These are phyloP conservation scores for Pseudogymnoascus sp. DNA, from an alignment of 2,329 filamentous ascomycete species.

Conservation along the genomic window DNA sequence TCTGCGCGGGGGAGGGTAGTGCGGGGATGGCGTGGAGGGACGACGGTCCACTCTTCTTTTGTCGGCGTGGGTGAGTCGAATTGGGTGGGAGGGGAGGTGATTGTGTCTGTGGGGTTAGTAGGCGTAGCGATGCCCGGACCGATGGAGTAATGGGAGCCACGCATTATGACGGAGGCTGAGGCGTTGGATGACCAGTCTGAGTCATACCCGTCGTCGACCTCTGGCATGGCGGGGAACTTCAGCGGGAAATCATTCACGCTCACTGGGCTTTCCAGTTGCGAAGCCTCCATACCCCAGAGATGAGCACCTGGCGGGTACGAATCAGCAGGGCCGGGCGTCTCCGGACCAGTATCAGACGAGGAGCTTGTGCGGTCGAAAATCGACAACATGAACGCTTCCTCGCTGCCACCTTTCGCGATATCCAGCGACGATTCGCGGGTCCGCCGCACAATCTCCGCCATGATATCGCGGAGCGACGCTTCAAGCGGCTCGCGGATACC, in stretches of 20 bases:
- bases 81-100: slow-evolving; percentile 12
- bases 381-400: slow-evolving; percentile 31
- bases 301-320: slow-evolving; percentile 20
- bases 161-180: slow-evolving; percentile 12
- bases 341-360: slow-evolving; percentile 38
- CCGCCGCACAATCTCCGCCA: slow-evolving; percentile 35
- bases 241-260: slow-evolving; percentile 11
- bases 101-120: slow-evolving; percentile 15
- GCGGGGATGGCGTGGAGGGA: slow-evolving; percentile 14
- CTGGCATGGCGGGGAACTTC: neutral
- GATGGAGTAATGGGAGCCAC: slow-evolving; percentile 15
- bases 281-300: slow-evolving; percentile 21
- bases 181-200: neutral
- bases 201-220: neutral
- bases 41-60: slow-evolving; percentile 21
- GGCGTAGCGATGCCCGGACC: slow-evolving; percentile 23
- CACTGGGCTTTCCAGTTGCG: slow-evolving; percentile 22
- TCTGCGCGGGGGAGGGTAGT: slow-evolving; percentile 17
- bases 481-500: slow-evolving; percentile 30
- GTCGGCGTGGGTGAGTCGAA: slow-evolving; percentile 13
- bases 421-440: slow-evolving; percentile 33
- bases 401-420: slow-evolving; percentile 29
- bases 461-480: slow-evolving; percentile 31
- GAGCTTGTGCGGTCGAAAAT: slow-evolving; percentile 44
- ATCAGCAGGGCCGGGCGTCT: slow-evolving; percentile 29